Conservation (phyloP, 108 stramenopile species). For the Mayamaea pseudoterrestris region DNA sequence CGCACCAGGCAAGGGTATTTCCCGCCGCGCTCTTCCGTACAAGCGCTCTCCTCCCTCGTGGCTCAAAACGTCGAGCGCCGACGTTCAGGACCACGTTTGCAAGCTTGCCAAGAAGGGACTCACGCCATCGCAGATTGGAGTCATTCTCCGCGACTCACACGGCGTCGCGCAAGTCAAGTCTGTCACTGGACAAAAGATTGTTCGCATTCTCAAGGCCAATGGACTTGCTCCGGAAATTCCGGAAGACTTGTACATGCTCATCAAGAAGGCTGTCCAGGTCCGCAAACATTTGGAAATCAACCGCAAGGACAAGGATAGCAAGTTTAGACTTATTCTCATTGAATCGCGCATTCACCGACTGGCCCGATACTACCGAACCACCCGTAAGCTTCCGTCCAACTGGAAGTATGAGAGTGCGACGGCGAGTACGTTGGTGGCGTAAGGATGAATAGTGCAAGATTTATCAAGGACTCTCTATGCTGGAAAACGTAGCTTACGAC, state of each 20-base stretch:
- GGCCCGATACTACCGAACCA: slow-evolving; percentile 98
- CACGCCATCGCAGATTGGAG: slow-evolving; percentile 98
- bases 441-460: too few relatives aligned
- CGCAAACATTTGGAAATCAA: slow-evolving; percentile 99
- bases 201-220: slow-evolving; percentile 97
- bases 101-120: slow-evolving; percentile 99
- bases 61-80: slow-evolving; percentile 86
- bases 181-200: slow-evolving; percentile 98
- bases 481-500: too few relatives aligned
- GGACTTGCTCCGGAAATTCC: slow-evolving; percentile 99
- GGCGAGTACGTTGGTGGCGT: slow-evolving; percentile 97
- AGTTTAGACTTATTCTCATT: slow-evolving; percentile 99
- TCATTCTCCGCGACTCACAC: slow-evolving; percentile 95
- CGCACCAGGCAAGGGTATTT: slow-evolving; percentile 99
- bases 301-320: slow-evolving; percentile 99
- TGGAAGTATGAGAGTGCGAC: slow-evolving; percentile 99
- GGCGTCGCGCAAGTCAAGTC: slow-evolving; percentile 95
- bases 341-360: slow-evolving; percentile 98
- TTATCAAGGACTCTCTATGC: too few relatives aligned
- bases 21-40: slow-evolving; percentile 97
- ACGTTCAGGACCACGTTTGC: slow-evolving; percentile 97
- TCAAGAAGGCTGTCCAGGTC: slow-evolving; percentile 99
- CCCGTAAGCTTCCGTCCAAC: slow-evolving; percentile 97
- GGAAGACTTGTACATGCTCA: slow-evolving; percentile 99
- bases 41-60: slow-evolving; percentile 98